Base-by-base conservation (phyloP, 768 basidiomycete species). In the Suillus clintonianus region DNA sequence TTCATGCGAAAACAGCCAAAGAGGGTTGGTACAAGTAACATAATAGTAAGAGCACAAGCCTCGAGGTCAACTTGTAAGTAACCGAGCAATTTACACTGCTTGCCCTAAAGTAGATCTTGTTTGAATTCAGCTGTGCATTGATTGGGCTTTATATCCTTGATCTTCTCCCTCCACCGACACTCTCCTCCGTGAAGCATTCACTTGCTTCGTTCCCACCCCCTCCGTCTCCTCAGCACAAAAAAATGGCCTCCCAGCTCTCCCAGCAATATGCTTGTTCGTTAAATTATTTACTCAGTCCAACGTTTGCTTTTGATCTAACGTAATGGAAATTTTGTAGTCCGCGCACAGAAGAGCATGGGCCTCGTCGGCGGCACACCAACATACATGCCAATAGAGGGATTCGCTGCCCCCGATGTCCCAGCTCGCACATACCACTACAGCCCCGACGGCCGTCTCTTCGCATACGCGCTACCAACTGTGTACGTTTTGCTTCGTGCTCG, bases 281-380 rank as follows among this genome's bases (percentile, higher is more conserved):
- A 55, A 36, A 5, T 17, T 5, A 51, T 51, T 27, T 62, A 24
- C 60, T 53, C 54, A 45, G 45, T 62, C 24, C 58, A 24, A 22
- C 27, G 32, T 13, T 22, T 14, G 41, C 61, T 30, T 53, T 64
- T 63, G 62, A 61, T 71, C 62, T 72, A 60, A 72, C 48, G 30
- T 39, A 39, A 53, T 53, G 67, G 57, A 50, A 69, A 57, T 37
- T 39, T 59, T 65, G 13, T 70, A 96, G 95, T 88, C 82, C 94
- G 97, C 76, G 93, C 96, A 50, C 96, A 97, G 86, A 99, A 97
- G 86, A 84, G 86, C 64, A 81, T 97, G 60, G 94, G 93, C 68
- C 86, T 98, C 70, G 86, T 95, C 72, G 84, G 88, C 65, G 94
- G 92, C 57, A 83, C 89, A 11, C 94, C 97, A 55, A 82, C 85